Conservation (phyloP, 2,329 filamentous ascomycete genomes). For the Neonectria sp. region DNA sequence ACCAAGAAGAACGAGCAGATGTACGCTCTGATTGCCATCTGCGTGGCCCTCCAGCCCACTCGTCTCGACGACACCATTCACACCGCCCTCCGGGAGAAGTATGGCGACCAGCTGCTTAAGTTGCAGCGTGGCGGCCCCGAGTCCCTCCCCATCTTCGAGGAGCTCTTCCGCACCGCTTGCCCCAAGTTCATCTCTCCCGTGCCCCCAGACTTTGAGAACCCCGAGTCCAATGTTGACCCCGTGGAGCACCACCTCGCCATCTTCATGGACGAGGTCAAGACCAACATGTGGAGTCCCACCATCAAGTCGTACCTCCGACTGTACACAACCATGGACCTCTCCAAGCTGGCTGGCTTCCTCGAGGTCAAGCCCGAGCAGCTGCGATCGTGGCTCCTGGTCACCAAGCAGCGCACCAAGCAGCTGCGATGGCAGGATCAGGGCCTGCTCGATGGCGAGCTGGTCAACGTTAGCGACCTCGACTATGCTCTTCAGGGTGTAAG, state of each 20-base stretch:
- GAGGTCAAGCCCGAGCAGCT: conserved; percentile 98
- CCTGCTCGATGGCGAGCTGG: conserved; percentile 90
- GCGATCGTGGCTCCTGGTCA: conserved; percentile 93
- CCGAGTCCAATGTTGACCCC: conserved; percentile 94
- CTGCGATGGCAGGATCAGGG: conserved; percentile 92
- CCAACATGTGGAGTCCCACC: conserved; percentile 97
- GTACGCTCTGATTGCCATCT: conserved; percentile 99
- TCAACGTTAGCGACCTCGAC: conserved; percentile 95
- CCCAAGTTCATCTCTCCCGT: conserved; percentile 99
- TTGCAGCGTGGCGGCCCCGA: conserved; percentile 97
- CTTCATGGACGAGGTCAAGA: conserved; percentile 99
- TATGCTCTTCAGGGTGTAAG: conserved; percentile 95
- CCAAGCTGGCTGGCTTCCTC: conserved; percentile 97
- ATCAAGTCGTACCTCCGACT: conserved; percentile 99
- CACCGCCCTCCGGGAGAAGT: conserved; percentile 98
- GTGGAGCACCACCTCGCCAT: conserved; percentile 97
- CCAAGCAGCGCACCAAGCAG: conserved; percentile 99
- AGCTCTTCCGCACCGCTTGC: conserved; percentile 97
- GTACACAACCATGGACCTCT: conserved; percentile 99
- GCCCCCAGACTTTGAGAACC: conserved; percentile 97
- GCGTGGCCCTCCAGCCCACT: conserved; percentile 97
- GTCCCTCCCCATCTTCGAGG: conserved; percentile 95
- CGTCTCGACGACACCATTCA: conserved; percentile 99
- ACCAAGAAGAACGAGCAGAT: conserved; percentile 99
- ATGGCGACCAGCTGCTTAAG: conserved; percentile 97